Evolutionary conservation across 176 grass and related monocot genomes (phyloP).

Genomic region (Ampelocalamus luodianensis): DNA sequence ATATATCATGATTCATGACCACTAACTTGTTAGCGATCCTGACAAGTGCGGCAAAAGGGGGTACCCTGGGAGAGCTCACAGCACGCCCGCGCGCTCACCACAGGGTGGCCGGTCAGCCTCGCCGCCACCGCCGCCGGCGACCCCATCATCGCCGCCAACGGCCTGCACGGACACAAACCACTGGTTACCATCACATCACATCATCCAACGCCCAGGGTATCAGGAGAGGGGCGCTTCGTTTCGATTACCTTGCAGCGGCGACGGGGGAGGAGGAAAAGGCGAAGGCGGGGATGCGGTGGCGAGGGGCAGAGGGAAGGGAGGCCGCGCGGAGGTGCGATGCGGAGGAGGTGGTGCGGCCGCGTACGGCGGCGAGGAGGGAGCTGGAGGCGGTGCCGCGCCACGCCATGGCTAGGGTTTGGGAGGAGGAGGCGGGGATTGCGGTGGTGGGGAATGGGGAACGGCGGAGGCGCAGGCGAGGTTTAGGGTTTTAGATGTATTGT

Average conservation of each 20-base stretch:
- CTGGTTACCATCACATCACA: neutral
- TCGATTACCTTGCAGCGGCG: constrained; percentile 57
- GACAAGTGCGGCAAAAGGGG: constrained; percentile 93
- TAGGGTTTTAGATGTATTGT: constrained; percentile 46
- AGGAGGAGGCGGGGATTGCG: constrained; percentile 26
- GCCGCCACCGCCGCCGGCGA: constrained; percentile 44
- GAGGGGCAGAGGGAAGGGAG: constrained; percentile 27
- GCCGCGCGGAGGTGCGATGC: constrained; percentile 34
- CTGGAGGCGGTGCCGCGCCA: constrained; percentile 69
- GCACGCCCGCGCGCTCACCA: constrained; percentile 70
- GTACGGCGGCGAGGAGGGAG: constrained; percentile 58
- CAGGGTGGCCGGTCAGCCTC: constrained; percentile 69
- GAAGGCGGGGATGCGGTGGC: constrained; percentile 25
- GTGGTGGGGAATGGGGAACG: constrained; percentile 5
- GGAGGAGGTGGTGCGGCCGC: constrained; percentile 24
- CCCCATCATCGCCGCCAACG: constrained; percentile 65
- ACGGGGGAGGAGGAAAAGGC: constrained; percentile 37
- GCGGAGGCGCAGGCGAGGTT: constrained; percentile 30
- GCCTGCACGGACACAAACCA: constrained; percentile 43
- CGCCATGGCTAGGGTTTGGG: constrained; percentile 55
- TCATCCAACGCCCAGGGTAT: neutral
- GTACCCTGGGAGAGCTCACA: constrained; percentile 97
- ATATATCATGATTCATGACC: constrained; percentile 43
- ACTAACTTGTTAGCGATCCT: constrained; percentile 94
- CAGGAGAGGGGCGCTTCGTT: neutral